phyloP scores from a whole-genome alignment of 2,329 filamentous ascomycete species.

The Epichloe typhina region DNA sequence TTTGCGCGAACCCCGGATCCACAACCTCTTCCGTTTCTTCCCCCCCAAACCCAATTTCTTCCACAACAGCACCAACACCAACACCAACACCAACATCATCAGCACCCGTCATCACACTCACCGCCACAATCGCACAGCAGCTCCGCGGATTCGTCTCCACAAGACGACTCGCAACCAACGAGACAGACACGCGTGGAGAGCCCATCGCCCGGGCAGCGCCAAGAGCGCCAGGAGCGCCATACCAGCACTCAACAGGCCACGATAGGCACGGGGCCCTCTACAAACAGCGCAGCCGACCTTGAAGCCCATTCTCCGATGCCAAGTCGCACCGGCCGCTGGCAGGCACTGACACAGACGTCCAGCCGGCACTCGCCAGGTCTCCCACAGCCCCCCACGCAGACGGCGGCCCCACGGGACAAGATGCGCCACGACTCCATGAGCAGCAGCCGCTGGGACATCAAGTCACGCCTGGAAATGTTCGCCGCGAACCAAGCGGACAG shows the following conservation, averaged over 20 bases:
- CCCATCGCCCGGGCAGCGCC: conserved; percentile 10
- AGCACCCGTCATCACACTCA: neutral
- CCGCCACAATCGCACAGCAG: neutral
- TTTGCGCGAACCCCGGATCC: conserved; percentile 27
- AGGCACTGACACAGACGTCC: conserved; percentile 2
- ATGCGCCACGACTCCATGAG: conserved; percentile 10
- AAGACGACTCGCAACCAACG: conserved; percentile 18
- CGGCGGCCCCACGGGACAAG: neutral
- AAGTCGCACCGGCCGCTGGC: conserved; percentile 16
- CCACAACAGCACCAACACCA: neutral
- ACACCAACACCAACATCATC: neutral
- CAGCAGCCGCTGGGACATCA: conserved; percentile 39
- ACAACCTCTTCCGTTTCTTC: conserved; percentile 4
- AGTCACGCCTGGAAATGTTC: conserved; percentile 45
- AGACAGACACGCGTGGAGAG: conserved; percentile 15
- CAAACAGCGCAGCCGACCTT: conserved; percentile 12
- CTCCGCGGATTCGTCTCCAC: conserved; percentile 20
- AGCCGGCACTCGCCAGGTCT: neutral
- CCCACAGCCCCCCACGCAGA: neutral
- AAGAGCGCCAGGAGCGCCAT: neutral
- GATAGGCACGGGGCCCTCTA: conserved; percentile 9
- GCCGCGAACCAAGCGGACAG: conserved; percentile 47
- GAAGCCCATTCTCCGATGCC: conserved; percentile 15
- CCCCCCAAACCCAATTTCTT: conserved; percentile 6
- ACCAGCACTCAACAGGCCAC: conserved; percentile 7